Percentiles rank a stretch among this genome's conserved stretches.
Conservation (phyloP, 2,329 filamentous ascomycete genomes). For the Phaeosphaeriaceae sp. region DNA sequence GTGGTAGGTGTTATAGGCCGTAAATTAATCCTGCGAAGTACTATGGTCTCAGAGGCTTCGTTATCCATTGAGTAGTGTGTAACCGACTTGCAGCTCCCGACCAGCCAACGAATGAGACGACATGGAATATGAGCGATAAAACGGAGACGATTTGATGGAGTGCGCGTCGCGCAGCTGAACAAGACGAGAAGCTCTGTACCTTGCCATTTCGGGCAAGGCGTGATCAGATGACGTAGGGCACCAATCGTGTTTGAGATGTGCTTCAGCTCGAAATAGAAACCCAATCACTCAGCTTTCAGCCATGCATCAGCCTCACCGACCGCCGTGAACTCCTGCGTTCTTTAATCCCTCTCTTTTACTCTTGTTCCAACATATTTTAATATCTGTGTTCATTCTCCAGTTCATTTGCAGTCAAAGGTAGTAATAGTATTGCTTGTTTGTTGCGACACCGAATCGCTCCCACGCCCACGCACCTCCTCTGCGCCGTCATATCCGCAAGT, state of each 20-base stretch:
- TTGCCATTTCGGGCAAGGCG: background rate
- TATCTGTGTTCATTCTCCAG: background rate
- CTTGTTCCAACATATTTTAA: background rate
- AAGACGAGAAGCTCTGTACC: background rate
- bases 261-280: constrained; percentile 12
- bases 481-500: background rate
- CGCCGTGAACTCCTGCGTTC: background rate
- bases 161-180: background rate
- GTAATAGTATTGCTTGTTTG: background rate
- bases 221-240: constrained; percentile 1
- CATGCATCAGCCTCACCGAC: constrained; percentile 6
- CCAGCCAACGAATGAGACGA: background rate
- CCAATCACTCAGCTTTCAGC: constrained; percentile 4
- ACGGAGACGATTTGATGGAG: background rate
- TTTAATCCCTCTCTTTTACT: background rate
- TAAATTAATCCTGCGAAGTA: too few relatives aligned
- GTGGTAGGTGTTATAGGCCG: too few relatives aligned
- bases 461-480: background rate
- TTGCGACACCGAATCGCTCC: background rate
- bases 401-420: background rate
- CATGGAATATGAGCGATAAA: background rate
- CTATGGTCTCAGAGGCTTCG: too few relatives aligned
- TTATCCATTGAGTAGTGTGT: too few relatives aligned
- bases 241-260: constrained; percentile 4
- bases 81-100: too few relatives aligned